Conservation (phyloP, 2,329 filamentous ascomycete species). For the Periconia sp. region DNA sequence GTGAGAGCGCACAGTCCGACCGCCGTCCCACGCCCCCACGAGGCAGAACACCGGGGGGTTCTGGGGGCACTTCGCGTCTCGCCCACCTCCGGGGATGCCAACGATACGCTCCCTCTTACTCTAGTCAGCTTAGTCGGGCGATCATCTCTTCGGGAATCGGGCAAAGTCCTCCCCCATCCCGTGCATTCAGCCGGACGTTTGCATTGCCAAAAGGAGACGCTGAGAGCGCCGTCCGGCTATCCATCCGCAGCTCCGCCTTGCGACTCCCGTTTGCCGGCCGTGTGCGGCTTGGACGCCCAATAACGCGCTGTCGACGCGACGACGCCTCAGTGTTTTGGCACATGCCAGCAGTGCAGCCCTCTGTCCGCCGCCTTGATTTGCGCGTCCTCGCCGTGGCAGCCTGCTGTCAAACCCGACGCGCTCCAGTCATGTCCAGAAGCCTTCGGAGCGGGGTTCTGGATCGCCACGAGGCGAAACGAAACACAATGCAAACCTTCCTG, state of each 20-base stretch:
- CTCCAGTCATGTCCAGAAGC: slow-evolving; percentile 3
- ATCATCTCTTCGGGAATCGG: slow-evolving; percentile 34
- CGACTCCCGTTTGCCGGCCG: slow-evolving; percentile 10
- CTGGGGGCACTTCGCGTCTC: slow-evolving; percentile 14
- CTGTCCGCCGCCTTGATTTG: slow-evolving; percentile 13
- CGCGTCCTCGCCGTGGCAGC: slow-evolving; percentile 8
- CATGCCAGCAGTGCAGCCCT: slow-evolving; percentile 2
- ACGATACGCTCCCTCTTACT: slow-evolving; percentile 24
- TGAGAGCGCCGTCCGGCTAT: slow-evolving; percentile 21
- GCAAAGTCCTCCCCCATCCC: slow-evolving; percentile 21
- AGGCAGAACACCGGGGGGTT: slow-evolving; percentile 11
- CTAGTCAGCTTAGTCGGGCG: slow-evolving; percentile 26
- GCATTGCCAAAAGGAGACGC: slow-evolving; percentile 20
- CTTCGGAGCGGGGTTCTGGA: slow-evolving; percentile 9
- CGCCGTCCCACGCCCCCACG: slow-evolving; percentile 11
- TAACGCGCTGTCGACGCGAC: slow-evolving; percentile 12
- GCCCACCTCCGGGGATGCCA: slow-evolving; percentile 24
- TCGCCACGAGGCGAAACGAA: slow-evolving; percentile 24
- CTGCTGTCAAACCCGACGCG: slow-evolving; percentile 13
- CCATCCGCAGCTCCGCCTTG: slow-evolving; percentile 30
- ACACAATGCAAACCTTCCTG: slow-evolving; percentile 23
- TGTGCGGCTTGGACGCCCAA: slow-evolving; percentile 6
- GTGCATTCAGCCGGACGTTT: slow-evolving; percentile 29
- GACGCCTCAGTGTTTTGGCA: slow-evolving; percentile 9
- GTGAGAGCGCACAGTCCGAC: slow-evolving; percentile 4